Evolutionary conservation across 345 rosid genomes (phyloP), one percentile per base, ranked within the genome.

Genomic region (Geranium brycei): DNA sequence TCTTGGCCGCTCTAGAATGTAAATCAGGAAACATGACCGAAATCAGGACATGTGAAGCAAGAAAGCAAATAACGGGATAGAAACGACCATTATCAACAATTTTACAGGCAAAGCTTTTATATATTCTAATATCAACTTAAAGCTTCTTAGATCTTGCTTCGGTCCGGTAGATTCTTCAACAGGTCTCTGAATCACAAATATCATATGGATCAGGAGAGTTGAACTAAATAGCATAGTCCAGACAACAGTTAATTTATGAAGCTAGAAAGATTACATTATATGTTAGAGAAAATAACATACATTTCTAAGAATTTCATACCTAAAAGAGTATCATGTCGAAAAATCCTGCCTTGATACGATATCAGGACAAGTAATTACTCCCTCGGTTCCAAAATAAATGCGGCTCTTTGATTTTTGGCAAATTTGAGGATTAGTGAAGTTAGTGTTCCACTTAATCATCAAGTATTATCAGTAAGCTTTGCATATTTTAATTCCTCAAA

Each of bases 111-210:
- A 77, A 57, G 97, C 95, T 76, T 93, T 90, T 66, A 93, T 85
- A 72, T 87, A 93, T 68, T 93, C 91, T 62, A 90, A 65, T 71
- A 82, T 73, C 64, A 92, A 91, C 77, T 85, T 87, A 72, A 92
- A 92, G 78, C 83, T 87, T 76, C 99, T 76, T 51, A 88, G 74
- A 69, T 89, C 97, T 80, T 92, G 93, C 67, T 76, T 85, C 35
- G 77, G 38, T 70, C 79, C 78, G 31, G 80, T 69, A 75, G 82
- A 55, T 69, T 87, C 93, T 78, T 89, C 96, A 68, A 72, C 72
- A 68, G 90, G 76, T 74, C 87, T 85, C 95, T 87, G 87, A 58
- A 75, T 77, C 66, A 79, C 61, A 68, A 64, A 69, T 23, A 19
- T 67, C 31, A 57, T 58, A 23, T 40, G 19, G 68, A 61, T 68